phyloP scores from a whole-genome alignment of 2,329 filamentous ascomycete genomes.

The Pseudogymnoascus sp. region DNA sequence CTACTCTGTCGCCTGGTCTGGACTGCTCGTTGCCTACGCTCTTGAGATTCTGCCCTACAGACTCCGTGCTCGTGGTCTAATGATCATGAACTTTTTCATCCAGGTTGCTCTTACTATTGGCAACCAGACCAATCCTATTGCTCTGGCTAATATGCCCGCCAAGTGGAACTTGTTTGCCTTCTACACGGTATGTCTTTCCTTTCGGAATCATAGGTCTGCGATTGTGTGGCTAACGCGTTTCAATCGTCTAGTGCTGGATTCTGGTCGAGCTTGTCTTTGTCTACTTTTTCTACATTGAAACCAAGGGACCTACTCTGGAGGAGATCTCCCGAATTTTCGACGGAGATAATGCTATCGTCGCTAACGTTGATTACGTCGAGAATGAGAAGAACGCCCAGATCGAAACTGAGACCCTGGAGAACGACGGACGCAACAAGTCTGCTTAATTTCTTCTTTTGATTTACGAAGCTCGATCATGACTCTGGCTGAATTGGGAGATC shows the following conservation, averaged over 20 bases:
- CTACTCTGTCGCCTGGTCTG: constrained; percentile 51
- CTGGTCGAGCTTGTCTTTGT: constrained; percentile 32
- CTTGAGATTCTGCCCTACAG: constrained; percentile 46
- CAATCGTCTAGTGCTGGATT: constrained; percentile 42
- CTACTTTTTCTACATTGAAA: constrained; percentile 11
- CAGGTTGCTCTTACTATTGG: neutral
- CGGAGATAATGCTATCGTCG: constrained; percentile 11
- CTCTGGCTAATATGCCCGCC: constrained; percentile 51
- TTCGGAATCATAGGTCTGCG: neutral
- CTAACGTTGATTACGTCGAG: neutral
- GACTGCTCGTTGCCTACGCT: constrained; percentile 47
- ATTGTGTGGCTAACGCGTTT: constrained; percentile 14
- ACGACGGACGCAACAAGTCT: neutral
- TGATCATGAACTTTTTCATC: constrained; percentile 57
- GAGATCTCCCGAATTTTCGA: constrained; percentile 8
- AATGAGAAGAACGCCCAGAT: neutral
- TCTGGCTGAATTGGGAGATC: no score
- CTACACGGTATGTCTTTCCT: constrained; percentile 42
- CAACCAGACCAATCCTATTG: constrained; percentile 56
- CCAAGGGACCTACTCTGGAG: constrained; percentile 7
- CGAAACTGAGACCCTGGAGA: neutral
- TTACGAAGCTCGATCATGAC: no score
- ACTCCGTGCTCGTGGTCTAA: constrained; percentile 37
- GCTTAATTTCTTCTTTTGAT: neutral
- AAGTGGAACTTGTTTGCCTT: constrained; percentile 62